These are phyloP conservation scores for Trypanosomatidae sp. DNA, from an alignment of 208 protist genomes.

Conservation along the genomic window DNA sequence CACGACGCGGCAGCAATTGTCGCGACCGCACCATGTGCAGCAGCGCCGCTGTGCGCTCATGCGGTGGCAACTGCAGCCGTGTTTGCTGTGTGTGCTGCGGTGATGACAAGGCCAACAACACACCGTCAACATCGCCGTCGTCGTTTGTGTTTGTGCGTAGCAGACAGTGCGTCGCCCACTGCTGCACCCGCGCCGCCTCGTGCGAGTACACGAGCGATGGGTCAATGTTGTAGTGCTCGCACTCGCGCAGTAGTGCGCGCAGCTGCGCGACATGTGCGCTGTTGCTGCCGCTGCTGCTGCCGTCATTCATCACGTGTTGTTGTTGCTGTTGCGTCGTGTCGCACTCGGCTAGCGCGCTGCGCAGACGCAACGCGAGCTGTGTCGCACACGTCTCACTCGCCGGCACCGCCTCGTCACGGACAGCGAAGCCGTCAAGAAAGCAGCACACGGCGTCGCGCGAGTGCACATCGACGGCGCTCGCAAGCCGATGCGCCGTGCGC, in stretches of 20 bases:
- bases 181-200: constrained; percentile 26
- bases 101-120: no score
- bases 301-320: not conserved
- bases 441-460: constrained; percentile 16
- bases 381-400: constrained; percentile 51
- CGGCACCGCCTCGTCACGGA: constrained; percentile 23
- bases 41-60: constrained; percentile 12
- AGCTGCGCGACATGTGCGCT: not conserved
- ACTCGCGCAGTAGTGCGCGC: constrained; percentile 3
- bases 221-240: constrained; percentile 33
- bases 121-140: no score
- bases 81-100: no score
- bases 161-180: no score
- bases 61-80: constrained; percentile 7
- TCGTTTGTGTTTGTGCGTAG: no score
- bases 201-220: constrained; percentile 39
- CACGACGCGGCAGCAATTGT: constrained; percentile 28
- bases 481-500: constrained; percentile 16
- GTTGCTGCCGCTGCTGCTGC: not conserved
- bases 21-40: constrained; percentile 10
- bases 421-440: constrained; percentile 39
- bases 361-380: constrained; percentile 31
- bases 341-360: not conserved
- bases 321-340: constrained; percentile 1
- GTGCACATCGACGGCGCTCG: constrained; percentile 28